Percentiles rank a stretch among this genome's conserved stretches.
These are phyloP conservation scores for Stipa capillata DNA, from an alignment of 176 grass and related monocot genomes.

Conservation along the genomic window DNA sequence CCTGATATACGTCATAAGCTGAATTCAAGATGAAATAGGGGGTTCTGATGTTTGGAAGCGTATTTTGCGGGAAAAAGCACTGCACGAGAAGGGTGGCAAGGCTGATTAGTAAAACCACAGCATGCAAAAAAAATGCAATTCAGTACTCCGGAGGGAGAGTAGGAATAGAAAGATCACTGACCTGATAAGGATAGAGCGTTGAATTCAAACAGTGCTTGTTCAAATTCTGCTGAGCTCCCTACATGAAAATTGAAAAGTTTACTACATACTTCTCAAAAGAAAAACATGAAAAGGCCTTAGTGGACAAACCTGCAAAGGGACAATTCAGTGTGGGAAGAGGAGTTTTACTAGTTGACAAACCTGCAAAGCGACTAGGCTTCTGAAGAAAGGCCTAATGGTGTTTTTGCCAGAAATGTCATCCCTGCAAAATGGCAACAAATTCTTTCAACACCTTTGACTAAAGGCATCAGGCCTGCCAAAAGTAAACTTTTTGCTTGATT, in stretches of 20 bases:
- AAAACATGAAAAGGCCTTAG: too few species aligned
- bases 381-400: slow-evolving; percentile 48
- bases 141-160: not conserved
- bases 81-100: not conserved
- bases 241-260: not conserved
- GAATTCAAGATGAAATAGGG: slow-evolving; percentile 86
- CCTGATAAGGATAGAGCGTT: slow-evolving; percentile 11
- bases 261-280: too few species aligned
- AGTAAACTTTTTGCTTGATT: not conserved
- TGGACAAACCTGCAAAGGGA: too few species aligned
- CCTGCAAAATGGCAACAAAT: slow-evolving; percentile 16
- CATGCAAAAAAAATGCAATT: not conserved
- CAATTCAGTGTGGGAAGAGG: not conserved
- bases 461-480: not conserved
- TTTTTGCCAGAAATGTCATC: slow-evolving; percentile 49
- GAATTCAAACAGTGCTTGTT: slow-evolving; percentile 35
- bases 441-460: not conserved
- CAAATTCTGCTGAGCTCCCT: slow-evolving; percentile 35
- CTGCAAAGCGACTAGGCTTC: slow-evolving; percentile 50
- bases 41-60: slow-evolving; percentile 32
- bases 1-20: slow-evolving; percentile 72
- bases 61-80: slow-evolving; percentile 76
- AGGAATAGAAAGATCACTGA: not conserved
- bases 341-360: not conserved
- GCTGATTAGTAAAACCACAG: not conserved